Base-by-base conservation (phyloP, 345 rosid genomes). In the Citrus mangshanensis region DNA sequence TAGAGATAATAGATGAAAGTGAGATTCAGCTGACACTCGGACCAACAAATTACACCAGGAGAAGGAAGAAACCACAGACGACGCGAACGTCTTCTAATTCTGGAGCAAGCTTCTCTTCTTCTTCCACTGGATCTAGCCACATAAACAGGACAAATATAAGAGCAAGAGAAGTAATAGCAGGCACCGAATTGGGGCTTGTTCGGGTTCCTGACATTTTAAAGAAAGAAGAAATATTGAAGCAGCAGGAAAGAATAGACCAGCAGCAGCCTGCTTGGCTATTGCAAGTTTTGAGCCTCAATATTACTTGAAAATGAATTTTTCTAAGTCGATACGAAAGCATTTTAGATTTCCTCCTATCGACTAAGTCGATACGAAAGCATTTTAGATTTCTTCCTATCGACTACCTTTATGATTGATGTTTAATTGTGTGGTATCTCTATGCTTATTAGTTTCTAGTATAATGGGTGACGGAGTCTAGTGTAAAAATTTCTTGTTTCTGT, bases 21-120 rank as follows among this genome's bases (percentile, higher is more conserved):
- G 89, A 90, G 86, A 93, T 95, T 46, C 93, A 93, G 88, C 86
- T 95, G 81, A 95, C 99, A 4, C 84, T 94, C 19, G 98, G 98
- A 21, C 97, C 93, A 13, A 69, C 93, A 18, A 84, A 83, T 68
- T 87, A 86, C 59, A 25, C 77, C 66, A 66, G 87, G 32, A 66
- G 87, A 27, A 83, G 87, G 77, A 89, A 64, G 81, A 91, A 87
- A 80, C 81, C 73, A 37, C 86, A 79, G 75, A 81, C 83, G 56
- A 79, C 73, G 34, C 74, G 74, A 13, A 85, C 87, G 68, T 84
- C 90, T 66, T 40, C 7, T 51, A 89, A 88, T 69, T 88, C 93
- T 30, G 93, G 88, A 55, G 86, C 84, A 73, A 88, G 92, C 81
- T 84, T 91, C 75, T 95, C 95, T 56, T 95, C 97, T 12, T 91